These are phyloP conservation scores for Picochlorum sp. DNA, from an alignment of 139 green algal species.

Conservation along the genomic window DNA sequence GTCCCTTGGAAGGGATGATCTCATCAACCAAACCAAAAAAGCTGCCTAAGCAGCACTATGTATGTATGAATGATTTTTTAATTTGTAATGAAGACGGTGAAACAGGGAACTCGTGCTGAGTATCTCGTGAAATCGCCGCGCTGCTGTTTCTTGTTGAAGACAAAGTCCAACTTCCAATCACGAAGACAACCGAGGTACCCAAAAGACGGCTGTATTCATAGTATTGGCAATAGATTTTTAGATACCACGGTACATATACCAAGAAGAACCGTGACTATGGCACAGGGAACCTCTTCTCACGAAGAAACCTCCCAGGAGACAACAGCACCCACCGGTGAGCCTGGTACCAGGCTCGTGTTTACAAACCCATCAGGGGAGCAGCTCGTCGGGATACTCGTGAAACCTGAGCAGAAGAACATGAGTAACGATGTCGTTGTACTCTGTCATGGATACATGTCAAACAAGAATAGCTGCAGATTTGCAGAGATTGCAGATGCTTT, in stretches of 20 bases:
- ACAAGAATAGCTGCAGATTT: conserved; percentile 27
- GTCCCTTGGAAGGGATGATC: conserved; percentile 45
- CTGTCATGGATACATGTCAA: conserved; percentile 30
- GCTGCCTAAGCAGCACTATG: background rate
- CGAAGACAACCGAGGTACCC: too few species aligned
- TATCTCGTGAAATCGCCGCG: too few species aligned
- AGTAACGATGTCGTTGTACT: conserved; percentile 23
- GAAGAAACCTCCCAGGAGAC: too few species aligned
- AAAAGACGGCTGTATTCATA: too few species aligned
- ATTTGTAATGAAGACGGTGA: background rate
- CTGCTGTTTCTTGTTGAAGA: too few species aligned
- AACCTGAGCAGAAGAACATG: background rate
- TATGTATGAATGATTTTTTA: background rate
- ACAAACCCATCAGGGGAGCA: conserved; percentile 19
- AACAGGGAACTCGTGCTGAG: too few species aligned
- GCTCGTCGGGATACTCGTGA: conserved; percentile 12
- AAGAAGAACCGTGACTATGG: too few species aligned
- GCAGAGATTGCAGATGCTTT: conserved; percentile 14
- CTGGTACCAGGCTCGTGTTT: conserved; percentile 4
- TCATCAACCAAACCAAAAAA: background rate
- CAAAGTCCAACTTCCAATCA: too few species aligned
- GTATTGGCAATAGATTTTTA: too few species aligned
- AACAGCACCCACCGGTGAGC: too few species aligned
- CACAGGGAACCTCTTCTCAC: too few species aligned
- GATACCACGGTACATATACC: too few species aligned